Base-by-base conservation (phyloP, 176 grass and related monocot genomes). In the Musa schizocarpa region DNA sequence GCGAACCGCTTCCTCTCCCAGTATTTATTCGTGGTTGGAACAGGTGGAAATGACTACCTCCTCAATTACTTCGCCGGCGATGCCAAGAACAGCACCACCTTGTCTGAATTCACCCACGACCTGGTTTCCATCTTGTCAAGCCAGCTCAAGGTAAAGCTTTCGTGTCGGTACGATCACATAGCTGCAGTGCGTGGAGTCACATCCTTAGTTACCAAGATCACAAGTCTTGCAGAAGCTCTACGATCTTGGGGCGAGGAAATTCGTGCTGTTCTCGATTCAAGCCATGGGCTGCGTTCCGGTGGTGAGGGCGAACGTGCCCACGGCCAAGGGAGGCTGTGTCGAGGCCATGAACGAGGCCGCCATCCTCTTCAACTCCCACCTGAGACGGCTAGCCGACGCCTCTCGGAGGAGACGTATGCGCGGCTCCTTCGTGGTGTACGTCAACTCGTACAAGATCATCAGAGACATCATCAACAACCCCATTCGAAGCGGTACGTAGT, bases 241-340 rank as follows among this genome's bases (percentile, higher is more conserved):
- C 16, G 72, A 43, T 63, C 71, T 92, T 0, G 89, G 89, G 24
- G 89, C 83, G 1, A 83, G 83, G 70, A 92, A 92, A 76, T 92
- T 88, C 11, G 83, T 86, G 57, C 1, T 92, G 49, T 92, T 92
- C 80, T 83, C 89, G 13, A 80, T 92, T 74, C 89, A 92, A 72
- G 76, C 85, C 53, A 85, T 78, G 8, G 89, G 89, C 20, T 92
- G 89, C 69, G 22, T 81, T 50, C 89, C 89, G 0, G 80, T 81
- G 74, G 89, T 88, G 56, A 59, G 83, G n/a, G 56, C 83, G 13
- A 76, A 65, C 75, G 53, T 80, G 49, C 76, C 78, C 22, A 19
- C 53, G 19, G 85, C 82, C 64, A 53, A 48, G 52, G 43, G 14
- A 17, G 29, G 19, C 9, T 92, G 89, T 66, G 58, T 85, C 62